Percentiles rank a stretch among this genome's conserved stretches.
phyloP scores from a whole-genome alignment of 805 yeast genomes.

The Lipomyces sp. region DNA sequence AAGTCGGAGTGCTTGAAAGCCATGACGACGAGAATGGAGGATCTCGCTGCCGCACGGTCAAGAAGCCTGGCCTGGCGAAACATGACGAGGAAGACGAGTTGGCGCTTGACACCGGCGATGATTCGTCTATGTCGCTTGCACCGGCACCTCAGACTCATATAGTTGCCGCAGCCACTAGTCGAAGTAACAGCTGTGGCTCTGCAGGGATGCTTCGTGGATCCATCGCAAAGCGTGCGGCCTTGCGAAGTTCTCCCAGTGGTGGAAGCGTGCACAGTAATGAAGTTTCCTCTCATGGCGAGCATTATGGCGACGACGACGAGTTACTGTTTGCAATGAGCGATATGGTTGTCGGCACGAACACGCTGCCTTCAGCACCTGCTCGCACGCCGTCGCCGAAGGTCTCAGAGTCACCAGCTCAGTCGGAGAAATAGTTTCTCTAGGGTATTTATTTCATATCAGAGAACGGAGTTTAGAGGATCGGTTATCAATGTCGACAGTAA shows the following conservation, averaged over 20 bases:
- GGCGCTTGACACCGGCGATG: constrained; percentile 6
- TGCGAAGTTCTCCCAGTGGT: constrained; percentile 11
- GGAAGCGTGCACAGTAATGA: constrained; percentile 13
- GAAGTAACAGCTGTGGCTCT: neutral
- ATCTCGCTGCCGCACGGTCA: neutral
- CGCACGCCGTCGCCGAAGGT: neutral
- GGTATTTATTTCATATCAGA: neutral
- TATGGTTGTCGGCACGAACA: constrained; percentile 37
- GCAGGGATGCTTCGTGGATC: constrained; percentile 3
- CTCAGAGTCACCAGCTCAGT: neutral
- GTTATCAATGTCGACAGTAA: neutral
- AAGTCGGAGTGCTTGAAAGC: constrained; percentile 13
- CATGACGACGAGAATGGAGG: constrained; percentile 14
- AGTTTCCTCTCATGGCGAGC: constrained; percentile 12
- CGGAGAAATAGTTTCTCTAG: neutral
- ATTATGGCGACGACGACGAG: constrained; percentile 45
- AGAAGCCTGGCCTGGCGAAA: constrained; percentile 19
- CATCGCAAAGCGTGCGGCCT: constrained; percentile 6
- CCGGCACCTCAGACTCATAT: neutral
- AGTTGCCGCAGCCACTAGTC: neutral
- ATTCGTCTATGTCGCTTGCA: constrained; percentile 1
- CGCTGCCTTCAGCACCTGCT: neutral
- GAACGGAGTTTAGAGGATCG: neutral
- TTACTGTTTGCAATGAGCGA: constrained; percentile 49
- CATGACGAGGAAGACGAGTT: neutral